Percentiles rank a stretch among this genome's conserved stretches.
These are phyloP conservation scores for Termitomyces bulborhizus DNA, from an alignment of 768 basidiomycete species.

Conservation along the genomic window DNA sequence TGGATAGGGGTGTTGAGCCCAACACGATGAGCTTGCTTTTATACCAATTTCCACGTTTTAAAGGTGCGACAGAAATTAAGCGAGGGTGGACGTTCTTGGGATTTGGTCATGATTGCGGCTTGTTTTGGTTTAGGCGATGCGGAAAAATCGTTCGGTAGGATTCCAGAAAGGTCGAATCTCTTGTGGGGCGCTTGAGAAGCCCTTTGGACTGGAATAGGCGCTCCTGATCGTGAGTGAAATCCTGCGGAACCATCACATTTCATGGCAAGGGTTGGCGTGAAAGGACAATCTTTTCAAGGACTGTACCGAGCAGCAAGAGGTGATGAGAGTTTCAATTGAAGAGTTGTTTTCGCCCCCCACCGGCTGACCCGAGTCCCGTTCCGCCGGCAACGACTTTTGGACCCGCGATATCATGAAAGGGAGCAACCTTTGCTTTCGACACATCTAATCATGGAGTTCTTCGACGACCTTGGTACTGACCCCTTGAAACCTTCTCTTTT, in stretches of 20 bases:
- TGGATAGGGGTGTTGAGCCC: background rate
- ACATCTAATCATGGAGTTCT: constrained; percentile 62
- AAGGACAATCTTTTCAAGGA: background rate
- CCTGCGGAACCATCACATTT: background rate
- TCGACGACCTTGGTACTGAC: constrained; percentile 69
- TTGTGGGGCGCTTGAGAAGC: background rate
- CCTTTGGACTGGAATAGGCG: background rate
- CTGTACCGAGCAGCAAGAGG: background rate
- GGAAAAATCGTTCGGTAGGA: background rate
- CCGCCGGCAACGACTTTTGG: constrained; percentile 5
- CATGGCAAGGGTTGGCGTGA: background rate
- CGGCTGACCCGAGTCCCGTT: constrained; percentile 6
- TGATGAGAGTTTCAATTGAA: background rate
- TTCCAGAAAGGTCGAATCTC: background rate
- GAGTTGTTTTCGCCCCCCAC: background rate
- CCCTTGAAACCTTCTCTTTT: constrained; percentile 79
- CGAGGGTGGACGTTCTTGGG: constrained; percentile 4
- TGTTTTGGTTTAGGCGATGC: background rate
- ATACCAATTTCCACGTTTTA: constrained; percentile 13
- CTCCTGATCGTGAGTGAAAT: background rate
- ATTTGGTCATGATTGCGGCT: background rate
- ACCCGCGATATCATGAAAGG: constrained; percentile 5
- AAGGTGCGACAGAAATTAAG: constrained; percentile 10
- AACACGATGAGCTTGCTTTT: constrained; percentile 12
- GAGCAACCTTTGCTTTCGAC: constrained; percentile 1